Percentiles rank a stretch among this genome's conserved stretches.
Conservation (phyloP, 2,329 filamentous ascomycete species). For the Parascedosporium putredinis region DNA sequence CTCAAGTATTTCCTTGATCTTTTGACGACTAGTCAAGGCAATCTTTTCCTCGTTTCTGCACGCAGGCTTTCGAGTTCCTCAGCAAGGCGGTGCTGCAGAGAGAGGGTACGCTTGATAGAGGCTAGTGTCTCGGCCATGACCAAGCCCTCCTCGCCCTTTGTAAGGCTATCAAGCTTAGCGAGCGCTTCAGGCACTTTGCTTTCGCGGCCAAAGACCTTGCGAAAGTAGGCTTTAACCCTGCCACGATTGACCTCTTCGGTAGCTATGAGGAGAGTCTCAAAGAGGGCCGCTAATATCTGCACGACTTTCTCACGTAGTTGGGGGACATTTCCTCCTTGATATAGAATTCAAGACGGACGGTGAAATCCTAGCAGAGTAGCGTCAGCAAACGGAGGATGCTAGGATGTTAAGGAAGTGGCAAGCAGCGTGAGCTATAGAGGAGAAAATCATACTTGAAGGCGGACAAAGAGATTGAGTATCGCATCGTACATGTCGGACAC, state of each 20-base stretch:
- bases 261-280: slow-evolving; percentile 33
- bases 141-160: slow-evolving; percentile 28
- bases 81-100: slow-evolving; percentile 23
- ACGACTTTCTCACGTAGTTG: slow-evolving; percentile 28
- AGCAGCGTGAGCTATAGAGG: neutral
- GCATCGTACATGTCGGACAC: slow-evolving; percentile 34
- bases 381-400: neutral
- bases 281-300: slow-evolving; percentile 30
- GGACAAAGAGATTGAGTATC: slow-evolving; percentile 32
- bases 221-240: slow-evolving; percentile 29
- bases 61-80: slow-evolving; percentile 23
- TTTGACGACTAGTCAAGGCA: slow-evolving; percentile 23
- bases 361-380: slow-evolving; percentile 25
- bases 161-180: slow-evolving; percentile 28
- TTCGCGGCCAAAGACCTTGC: slow-evolving; percentile 27
- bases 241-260: slow-evolving; percentile 30
- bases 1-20: slow-evolving; percentile 26
- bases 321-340: slow-evolving; percentile 25
- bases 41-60: slow-evolving; percentile 24
- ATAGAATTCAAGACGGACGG: slow-evolving; percentile 29
- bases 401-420: slow-evolving; percentile 4
- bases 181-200: slow-evolving; percentile 29
- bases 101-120: slow-evolving; percentile 25
- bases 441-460: slow-evolving; percentile 21
- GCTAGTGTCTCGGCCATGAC: slow-evolving; percentile 34